Base-by-base conservation (phyloP, 2,329 filamentous ascomycete genomes). In the Sarocladiaceae sp. region DNA sequence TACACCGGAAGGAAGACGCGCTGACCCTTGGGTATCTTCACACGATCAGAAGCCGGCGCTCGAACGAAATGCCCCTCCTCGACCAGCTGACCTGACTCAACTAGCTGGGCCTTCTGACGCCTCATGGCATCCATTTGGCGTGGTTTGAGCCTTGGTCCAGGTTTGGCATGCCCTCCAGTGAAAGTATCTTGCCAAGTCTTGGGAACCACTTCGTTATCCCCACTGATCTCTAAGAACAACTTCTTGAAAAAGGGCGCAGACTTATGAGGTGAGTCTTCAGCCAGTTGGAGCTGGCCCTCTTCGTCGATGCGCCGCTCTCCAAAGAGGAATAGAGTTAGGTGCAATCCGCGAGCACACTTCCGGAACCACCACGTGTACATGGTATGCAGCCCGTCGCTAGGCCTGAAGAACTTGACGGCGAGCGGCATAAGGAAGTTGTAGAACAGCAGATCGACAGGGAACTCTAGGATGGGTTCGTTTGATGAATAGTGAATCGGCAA, bases 351-450 rank as follows among this genome's bases (percentile, higher is more conserved):
- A 12, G 92, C 94, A 64, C 92, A 96, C 60, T 82, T 84, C 59
- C 87, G 86, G 72, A 99, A 96, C 90, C 94, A 99, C 93, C 93
- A 97, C 7, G 84, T 86, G 66, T 96, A 99, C 76, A 97, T 86
- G 52, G 79, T 75, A 59, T 96, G 88, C 3, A 99, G 74, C 1
- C 83, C 87, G 63, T 96, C 88, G 50, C 89, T 90, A 2, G 93
- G 92, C 64, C 88, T 89, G 69, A 96, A 86, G 60, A 90, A 85
- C 60, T 83, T 87, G 59, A 97, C 83, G 12, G 92, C 85, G 47
- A 96, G 72, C 0, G 94, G 94, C 76, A 97, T 94, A 44, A 97
- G 74, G 66, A 97, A 96, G 69, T 97, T 97, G 77, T 97, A 99
- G 66, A 97, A 94, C 15, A 99, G 75, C 2, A 99, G 76, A 63